phyloP scores from a whole-genome alignment of 768 basidiomycete species.

The Phaeotremella fagi region DNA sequence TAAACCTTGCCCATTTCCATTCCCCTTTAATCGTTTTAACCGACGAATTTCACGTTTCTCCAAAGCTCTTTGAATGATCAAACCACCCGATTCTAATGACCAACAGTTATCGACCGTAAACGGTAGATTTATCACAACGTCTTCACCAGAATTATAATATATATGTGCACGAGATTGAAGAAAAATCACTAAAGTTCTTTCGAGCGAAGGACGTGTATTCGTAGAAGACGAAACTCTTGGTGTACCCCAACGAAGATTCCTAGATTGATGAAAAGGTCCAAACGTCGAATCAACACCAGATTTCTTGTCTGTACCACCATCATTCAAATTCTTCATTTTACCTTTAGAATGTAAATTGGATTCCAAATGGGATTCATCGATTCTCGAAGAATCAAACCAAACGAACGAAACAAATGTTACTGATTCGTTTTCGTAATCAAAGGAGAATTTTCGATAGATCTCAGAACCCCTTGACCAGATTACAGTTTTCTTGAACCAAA shows the following conservation, averaged over 20 bases:
- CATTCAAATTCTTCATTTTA: not conserved
- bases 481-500: slow-evolving; percentile 39
- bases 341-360: too few species aligned
- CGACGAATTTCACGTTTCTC: slow-evolving; percentile 29
- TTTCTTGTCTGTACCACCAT: not conserved
- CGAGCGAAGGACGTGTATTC: not conserved
- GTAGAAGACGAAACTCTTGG: slow-evolving; percentile 2
- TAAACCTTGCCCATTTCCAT: slow-evolving; percentile 8
- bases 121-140: slow-evolving; percentile 36
- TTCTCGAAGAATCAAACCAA: slow-evolving; percentile 23
- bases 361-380: not conserved
- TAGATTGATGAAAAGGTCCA: slow-evolving; percentile 29
- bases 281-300: too few species aligned
- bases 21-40: slow-evolving; percentile 7
- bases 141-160: slow-evolving; percentile 39
- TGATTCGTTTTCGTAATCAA: slow-evolving; percentile 31
- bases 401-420: slow-evolving; percentile 41
- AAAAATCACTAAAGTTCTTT: slow-evolving; percentile 42
- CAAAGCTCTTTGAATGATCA: slow-evolving; percentile 39
- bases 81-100: slow-evolving; percentile 29
- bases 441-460: slow-evolving; percentile 40
- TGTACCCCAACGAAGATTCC: slow-evolving; percentile 14
- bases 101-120: slow-evolving; percentile 38
- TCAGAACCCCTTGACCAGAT: slow-evolving; percentile 42
- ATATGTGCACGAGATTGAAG: slow-evolving; percentile 34